Evolutionary conservation across 805 yeast genomes (phyloP), one percentile per base, ranked within the genome.

Genomic region (Nakazawaea pomicola): DNA sequence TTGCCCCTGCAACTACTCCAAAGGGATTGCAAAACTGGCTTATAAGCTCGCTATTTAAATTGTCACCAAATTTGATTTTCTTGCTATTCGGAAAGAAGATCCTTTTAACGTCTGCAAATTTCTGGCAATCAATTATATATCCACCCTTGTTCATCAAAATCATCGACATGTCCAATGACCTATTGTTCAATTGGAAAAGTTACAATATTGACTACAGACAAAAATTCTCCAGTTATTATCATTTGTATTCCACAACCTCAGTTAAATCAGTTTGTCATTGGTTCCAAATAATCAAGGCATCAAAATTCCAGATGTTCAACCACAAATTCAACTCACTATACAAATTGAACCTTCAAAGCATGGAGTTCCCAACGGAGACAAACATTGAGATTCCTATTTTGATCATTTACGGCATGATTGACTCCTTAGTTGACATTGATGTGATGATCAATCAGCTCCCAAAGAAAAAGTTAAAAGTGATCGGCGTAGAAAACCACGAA

Each of bases 1-100:
- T 90, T 33, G 86, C 96, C 0, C 98, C 98, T 0, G 97, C 97
- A 1, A 83, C 91, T 72, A 83, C 95, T 0, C 98, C 98, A 0
- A 82, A 79, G 33, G 93, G 95, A 2, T 67, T 90, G 30, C 76
- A 78, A 49, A 81, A 86, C 45, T 70, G 74, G 44, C 64, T 87
- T 36, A 77, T 83, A 32, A 88, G 77, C 57, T 71, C 84, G 0
- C 65, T 91, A 35, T 76, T 86, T 46, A 76, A 83, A 49, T 74
- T 93, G 1, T 79, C 89, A 3, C 96, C 97, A 1, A 68, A 76
- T 40, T 59, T 88, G 29, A 64, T 90, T 53, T 85, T 70, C 55
- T 57, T 81, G 35, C 59, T 88, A 29, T 90, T 90, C 57, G 95
- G 96, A 2, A 65, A 76, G 39, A 70, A 78, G 46, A 80, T 87